Base-by-base conservation (phyloP, 352 stramenopile species). In the Phytophthora pinifolia region DNA sequence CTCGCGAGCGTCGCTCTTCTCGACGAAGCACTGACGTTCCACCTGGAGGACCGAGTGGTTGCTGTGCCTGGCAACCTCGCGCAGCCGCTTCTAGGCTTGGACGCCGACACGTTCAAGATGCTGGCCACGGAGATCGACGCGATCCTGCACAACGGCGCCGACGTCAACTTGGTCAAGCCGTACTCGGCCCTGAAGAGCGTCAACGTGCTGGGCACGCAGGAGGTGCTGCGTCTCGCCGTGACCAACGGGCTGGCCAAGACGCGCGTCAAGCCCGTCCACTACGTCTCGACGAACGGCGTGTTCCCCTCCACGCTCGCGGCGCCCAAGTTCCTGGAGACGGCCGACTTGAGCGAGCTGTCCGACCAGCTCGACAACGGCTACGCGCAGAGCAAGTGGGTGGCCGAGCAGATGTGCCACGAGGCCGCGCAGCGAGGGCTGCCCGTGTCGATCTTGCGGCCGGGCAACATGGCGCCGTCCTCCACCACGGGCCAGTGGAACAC, bases 261-360 rank as follows among this genome's bases (percentile, higher is more conserved):
- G 20, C 82, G 75, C 50, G 85, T 92, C 48, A 96, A 91, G 53
- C 72, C 78, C 8, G 72, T 97, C 18, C 82, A 92, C 54, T 97
- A 97, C 68, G 88, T 97, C 30, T 95, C 81, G 46, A 97, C 89
- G 7, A 97, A 98, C 62, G 89, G 88, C 6, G 88, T 97, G 27
- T 97, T 97, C 67, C 87, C 89, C 0, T 77, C 65, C 0, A 69
- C 66, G 3, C 64, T 76, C 29, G 12, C 45, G 4, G 66, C 35
- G 1, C 25, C 69, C 6, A 69, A 55, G 30, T 67, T 84, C 9
- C 44, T 69, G 10, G 79, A 91, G 46, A 88, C 66, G 9, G 73
- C 74, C 1, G 63, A 87, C 46, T 59, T 91, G 42, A 72, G 54
- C 2, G 74, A 89, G 43, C 27, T 76, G 15, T 87, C 74, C 12